Conservation (phyloP, 1,139 yeast species). For the Sugiyamaella japonica region DNA sequence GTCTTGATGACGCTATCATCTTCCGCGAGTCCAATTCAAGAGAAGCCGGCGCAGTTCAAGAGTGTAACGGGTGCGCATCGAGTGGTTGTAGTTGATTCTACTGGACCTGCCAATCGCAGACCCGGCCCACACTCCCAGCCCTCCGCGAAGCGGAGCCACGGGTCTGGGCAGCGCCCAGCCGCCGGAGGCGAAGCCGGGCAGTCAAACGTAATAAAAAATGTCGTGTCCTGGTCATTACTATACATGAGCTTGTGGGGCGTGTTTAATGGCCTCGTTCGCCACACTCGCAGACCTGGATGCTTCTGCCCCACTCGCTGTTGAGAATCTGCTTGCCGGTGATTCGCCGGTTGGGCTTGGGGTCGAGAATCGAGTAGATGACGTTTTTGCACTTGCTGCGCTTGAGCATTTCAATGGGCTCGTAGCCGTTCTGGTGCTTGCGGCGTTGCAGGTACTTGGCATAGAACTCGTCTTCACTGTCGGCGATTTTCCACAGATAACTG, state of each 20-base stretch:
- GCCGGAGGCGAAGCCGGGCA: background rate
- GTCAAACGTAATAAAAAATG: background rate
- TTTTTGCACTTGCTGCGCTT: conserved; percentile 82
- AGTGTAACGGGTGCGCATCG: no score
- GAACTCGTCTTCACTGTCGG: conserved; percentile 74
- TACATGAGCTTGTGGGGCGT: background rate
- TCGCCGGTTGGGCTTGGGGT: conserved; percentile 80
- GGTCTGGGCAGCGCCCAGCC: conserved; percentile 1
- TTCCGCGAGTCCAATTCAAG: no score
- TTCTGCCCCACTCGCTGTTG: conserved; percentile 94
- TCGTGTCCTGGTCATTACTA: background rate
- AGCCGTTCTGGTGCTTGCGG: conserved; percentile 77
- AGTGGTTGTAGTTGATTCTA: no score
- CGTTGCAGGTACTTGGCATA: conserved; percentile 69
- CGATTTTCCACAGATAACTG: conserved; percentile 84
- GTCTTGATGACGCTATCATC: no score
- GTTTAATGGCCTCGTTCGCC: conserved; percentile 43
- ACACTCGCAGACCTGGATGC: conserved; percentile 72
- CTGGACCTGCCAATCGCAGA: no score
- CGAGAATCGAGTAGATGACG: conserved; percentile 86
- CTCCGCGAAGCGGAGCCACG: background rate
- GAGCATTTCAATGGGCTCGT: conserved; percentile 82
- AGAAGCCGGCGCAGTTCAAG: no score
- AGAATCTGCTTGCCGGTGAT: conserved; percentile 83
- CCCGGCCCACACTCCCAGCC: background rate